A percentile compares a stretch with the other conserved stretches of the same genome.
These are phyloP conservation scores for Ophiocordyceps polyrhachis-furcata DNA, from an alignment of 2,329 filamentous ascomycete species.

Conservation along the genomic window DNA sequence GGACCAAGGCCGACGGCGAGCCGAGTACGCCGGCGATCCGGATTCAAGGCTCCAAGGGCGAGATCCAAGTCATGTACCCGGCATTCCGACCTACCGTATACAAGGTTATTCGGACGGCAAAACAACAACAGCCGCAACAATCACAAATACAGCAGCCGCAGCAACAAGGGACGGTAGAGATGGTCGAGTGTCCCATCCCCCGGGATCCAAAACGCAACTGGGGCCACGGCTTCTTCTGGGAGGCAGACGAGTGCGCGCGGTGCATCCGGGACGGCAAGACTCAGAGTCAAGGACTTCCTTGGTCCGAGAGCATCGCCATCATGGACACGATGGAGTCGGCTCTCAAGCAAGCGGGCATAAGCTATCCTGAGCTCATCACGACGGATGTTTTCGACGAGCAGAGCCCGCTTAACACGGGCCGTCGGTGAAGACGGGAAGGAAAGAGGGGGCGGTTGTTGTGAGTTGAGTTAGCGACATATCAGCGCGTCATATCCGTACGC, in stretches of 20 bases:
- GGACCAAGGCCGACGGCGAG: constrained; percentile 40
- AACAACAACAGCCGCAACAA: constrained; percentile 6
- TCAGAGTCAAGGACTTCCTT: constrained; percentile 52
- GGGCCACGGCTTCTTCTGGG: constrained; percentile 80
- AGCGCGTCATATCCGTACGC: too few relatives aligned
- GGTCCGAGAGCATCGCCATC: constrained; percentile 62
- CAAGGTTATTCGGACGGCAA: constrained; percentile 37
- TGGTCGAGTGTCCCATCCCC: constrained; percentile 34
- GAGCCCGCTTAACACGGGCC: constrained; percentile 43
- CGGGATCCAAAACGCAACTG: constrained; percentile 25
- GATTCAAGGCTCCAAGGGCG: constrained; percentile 63
- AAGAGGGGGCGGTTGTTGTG: neutral
- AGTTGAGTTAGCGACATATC: neutral
- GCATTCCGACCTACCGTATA: constrained; percentile 52
- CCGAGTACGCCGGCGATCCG: constrained; percentile 49
- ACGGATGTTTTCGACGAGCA: constrained; percentile 38
- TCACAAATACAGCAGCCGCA: too few relatives aligned
- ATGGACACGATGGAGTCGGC: constrained; percentile 54
- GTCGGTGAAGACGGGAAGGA: constrained; percentile 8
- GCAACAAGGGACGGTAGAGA: constrained; percentile 24
- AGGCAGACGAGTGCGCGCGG: constrained; percentile 61
- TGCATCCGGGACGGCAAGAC: constrained; percentile 59
- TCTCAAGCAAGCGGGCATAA: constrained; percentile 31
- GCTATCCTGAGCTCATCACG: constrained; percentile 36
- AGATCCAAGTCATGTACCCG: constrained; percentile 61